phyloP scores from a whole-genome alignment of 1,139 yeast genomes.

The Scheffersomyces insectosa region DNA sequence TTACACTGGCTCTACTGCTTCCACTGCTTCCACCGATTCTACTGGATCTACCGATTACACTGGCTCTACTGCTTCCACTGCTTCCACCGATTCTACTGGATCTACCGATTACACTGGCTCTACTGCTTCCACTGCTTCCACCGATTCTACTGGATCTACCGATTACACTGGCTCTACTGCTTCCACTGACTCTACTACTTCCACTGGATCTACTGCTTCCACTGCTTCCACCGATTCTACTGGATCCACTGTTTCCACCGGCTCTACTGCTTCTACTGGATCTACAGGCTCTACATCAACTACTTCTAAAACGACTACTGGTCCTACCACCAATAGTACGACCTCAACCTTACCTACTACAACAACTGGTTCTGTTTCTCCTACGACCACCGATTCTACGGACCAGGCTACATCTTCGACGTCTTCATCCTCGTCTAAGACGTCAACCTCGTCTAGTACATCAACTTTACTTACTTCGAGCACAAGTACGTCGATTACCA shows the following conservation, averaged over 20 bases:
- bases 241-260: slow-evolving; percentile 16
- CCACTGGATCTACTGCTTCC: background rate
- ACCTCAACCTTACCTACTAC: too few relatives aligned
- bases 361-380: too few relatives aligned
- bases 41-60: too few relatives aligned
- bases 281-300: background rate
- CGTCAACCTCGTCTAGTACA: background rate
- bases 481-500: background rate
- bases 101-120: too few relatives aligned
- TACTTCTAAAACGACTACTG: background rate
- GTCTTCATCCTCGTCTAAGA: background rate
- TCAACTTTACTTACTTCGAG: background rate
- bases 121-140: slow-evolving; percentile 13
- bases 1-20: slow-evolving; percentile 5
- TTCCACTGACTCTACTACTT: background rate
- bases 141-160: too few relatives aligned
- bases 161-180: too few relatives aligned
- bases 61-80: background rate
- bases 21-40: too few relatives aligned
- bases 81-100: slow-evolving; percentile 22
- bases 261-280: slow-evolving; percentile 14
- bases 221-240: slow-evolving; percentile 21
- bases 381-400: too few relatives aligned
- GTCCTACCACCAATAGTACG: background rate
- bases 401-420: too few relatives aligned